Base-by-base conservation (phyloP, 768 basidiomycete species). In the Podaxis pistillaris region DNA sequence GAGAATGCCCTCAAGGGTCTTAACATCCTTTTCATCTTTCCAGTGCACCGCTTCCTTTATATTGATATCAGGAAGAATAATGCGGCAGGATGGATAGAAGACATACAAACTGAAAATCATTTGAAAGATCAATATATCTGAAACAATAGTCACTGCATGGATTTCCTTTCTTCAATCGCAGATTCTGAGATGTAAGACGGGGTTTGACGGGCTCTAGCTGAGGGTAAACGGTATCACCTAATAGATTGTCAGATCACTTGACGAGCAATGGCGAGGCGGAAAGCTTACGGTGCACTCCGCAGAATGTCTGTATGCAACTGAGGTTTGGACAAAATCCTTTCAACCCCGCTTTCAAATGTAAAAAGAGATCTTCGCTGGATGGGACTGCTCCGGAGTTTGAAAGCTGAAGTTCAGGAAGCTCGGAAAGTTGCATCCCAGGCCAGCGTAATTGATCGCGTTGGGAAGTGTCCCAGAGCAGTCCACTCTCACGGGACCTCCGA, bases 251-350 rank as follows among this genome's bases (percentile, higher is more conserved):
- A 53, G 30, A 22, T 26, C 47, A 19, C 1, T 30, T 6, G 38
- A 44, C 44, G 33, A 36, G 38, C 13, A 8, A 36, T 17, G 46
- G 36, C 15, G 7, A 53, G 19, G 52, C 19, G 37, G 7, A 55
- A 24, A 26, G 50, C 63, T 4, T 66, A 73, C 72, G 50, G 57
- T 85, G 84, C 0, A 76, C 69, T 11, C 68, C 58, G 64, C 85
- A 86, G 22, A 63, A 65, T 0, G 77, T 68, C 15, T 73, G 67
- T 4, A 83, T 53, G 47, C 85, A 86, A 38, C 76, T 78, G 4
- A 80, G 65, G 49, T 76, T 81, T 4, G 79, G 76, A 64, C 84
- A 86, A 56, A 84, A 85, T 3, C 68, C 22, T 9, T 40, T 66
- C 12, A 77, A 63, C 22, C 72, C 72, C 4, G 72, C 71, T 13